phyloP scores from a whole-genome alignment of 148 eudicot genomes.

The Pouteria glomerata region DNA sequence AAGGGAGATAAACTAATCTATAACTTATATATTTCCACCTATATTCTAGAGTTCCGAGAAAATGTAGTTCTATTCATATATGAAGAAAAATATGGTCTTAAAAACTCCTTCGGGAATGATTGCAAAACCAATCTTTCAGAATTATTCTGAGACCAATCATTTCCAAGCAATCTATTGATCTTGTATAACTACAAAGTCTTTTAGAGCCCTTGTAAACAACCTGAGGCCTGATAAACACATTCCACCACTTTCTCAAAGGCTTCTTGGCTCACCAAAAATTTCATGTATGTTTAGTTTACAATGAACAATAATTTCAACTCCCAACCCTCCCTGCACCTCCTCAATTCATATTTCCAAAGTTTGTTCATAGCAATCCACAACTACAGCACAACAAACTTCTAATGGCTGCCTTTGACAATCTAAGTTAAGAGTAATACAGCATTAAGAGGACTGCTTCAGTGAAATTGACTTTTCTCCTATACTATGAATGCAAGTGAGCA shows the following conservation, averaged over 20 bases:
- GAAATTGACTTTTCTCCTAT: neutral
- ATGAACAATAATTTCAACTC: neutral
- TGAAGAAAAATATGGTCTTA: neutral
- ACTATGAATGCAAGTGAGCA: neutral
- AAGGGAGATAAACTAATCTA: neutral
- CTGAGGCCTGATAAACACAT: neutral
- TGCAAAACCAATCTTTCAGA: no score
- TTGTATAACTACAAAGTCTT: no score
- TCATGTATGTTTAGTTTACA: neutral
- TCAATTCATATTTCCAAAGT: neutral
- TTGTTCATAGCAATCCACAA: neutral
- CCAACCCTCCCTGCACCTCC: neutral
- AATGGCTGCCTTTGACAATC: neutral
- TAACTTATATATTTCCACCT: no score
- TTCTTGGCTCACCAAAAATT: neutral
- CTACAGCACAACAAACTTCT: neutral
- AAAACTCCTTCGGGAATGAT: no score
- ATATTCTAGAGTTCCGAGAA: neutral
- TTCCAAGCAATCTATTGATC: no score
- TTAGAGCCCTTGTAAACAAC: neutral
- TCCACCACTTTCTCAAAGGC: neutral
- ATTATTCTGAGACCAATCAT: no score
- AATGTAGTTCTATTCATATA: neutral
- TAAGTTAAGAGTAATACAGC: neutral
- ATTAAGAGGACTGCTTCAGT: neutral